A percentile compares a stretch with the other conserved stretches of the same genome.
These are phyloP conservation scores for Diaporthe ilicicola DNA, from an alignment of 2,329 filamentous ascomycete species.

Conservation along the genomic window DNA sequence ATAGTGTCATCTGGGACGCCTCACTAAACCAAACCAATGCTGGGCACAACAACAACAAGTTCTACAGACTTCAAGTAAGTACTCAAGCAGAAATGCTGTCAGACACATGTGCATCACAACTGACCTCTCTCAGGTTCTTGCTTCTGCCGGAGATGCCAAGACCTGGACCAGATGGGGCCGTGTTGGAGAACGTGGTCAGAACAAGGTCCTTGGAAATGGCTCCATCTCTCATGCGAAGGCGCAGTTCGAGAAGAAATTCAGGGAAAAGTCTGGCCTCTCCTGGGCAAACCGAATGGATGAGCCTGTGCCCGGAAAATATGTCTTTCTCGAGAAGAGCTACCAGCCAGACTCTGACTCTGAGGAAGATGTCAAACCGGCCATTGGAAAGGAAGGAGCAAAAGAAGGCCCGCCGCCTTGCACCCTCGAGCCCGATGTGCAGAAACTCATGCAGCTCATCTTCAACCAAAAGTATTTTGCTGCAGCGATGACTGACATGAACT, in stretches of 20 bases:
- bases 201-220: conserved; percentile 52
- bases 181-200: conserved; percentile 69
- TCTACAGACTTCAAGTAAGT: conserved; percentile 75
- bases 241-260: conserved; percentile 69
- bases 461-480: conserved; percentile 76
- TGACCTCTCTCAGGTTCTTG: conserved; percentile 49
- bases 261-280: conserved; percentile 64
- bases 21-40: conserved; percentile 82
- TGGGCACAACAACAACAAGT: conserved; percentile 80
- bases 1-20: conserved; percentile 78
- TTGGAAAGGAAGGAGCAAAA: conserved; percentile 42
- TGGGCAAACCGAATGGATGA: conserved; percentile 61
- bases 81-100: conserved; percentile 22
- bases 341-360: conserved; percentile 72
- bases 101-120: background rate
- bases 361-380: conserved; percentile 51
- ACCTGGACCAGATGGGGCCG: conserved; percentile 86
- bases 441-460: conserved; percentile 84
- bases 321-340: conserved; percentile 83
- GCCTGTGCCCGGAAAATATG: conserved; percentile 76
- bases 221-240: conserved; percentile 53
- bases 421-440: conserved; percentile 67
- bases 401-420: conserved; percentile 59
- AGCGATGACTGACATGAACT: conserved; percentile 73
- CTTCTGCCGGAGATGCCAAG: conserved; percentile 52